phyloP scores from a whole-genome alignment of 2,329 filamentous ascomycete genomes.

The Clonostachys byssicola region DNA sequence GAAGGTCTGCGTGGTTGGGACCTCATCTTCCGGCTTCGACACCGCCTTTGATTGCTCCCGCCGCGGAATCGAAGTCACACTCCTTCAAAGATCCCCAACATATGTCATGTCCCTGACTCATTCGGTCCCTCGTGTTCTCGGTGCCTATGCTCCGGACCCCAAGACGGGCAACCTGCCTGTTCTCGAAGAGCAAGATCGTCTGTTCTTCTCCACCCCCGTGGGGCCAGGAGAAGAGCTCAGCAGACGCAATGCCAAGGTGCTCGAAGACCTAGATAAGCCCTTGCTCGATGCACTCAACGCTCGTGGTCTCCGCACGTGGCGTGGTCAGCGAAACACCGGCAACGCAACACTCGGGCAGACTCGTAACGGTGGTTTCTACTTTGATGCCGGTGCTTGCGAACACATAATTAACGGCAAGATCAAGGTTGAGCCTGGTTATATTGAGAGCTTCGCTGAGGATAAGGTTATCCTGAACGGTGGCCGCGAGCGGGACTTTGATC shows the following conservation, averaged over 20 bases:
- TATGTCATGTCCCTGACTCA: conserved; percentile 23
- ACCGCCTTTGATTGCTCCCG: conserved; percentile 66
- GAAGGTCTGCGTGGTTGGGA: conserved; percentile 62
- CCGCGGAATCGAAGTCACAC: conserved; percentile 62
- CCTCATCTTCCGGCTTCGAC: conserved; percentile 66
- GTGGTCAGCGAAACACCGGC: conserved; percentile 25
- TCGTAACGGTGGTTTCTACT: conserved; percentile 59
- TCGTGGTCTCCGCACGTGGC: conserved; percentile 20
- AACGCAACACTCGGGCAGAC: conserved; percentile 17
- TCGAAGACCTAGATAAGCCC: conserved; percentile 6
- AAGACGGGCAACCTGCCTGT: conserved; percentile 37
- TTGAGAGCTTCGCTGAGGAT: conserved; percentile 18
- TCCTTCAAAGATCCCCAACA: conserved; percentile 54
- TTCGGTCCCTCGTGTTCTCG: conserved; percentile 16
- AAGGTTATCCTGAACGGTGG: conserved; percentile 21
- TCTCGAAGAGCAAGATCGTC: conserved; percentile 41
- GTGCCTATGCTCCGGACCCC: conserved; percentile 10
- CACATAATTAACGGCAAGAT: conserved; percentile 62
- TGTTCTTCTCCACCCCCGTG: conserved; percentile 50
- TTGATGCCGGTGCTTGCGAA: conserved; percentile 60
- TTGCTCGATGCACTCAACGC: neutral
- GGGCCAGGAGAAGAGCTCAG: conserved; percentile 38
- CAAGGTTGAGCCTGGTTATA: conserved; percentile 35
- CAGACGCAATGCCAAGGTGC: conserved; percentile 5
- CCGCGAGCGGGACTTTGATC: conserved; percentile 22